These are phyloP conservation scores for Backusella tarrabulga DNA, from an alignment of 192 early-diverging fungal species.

Conservation along the genomic window DNA sequence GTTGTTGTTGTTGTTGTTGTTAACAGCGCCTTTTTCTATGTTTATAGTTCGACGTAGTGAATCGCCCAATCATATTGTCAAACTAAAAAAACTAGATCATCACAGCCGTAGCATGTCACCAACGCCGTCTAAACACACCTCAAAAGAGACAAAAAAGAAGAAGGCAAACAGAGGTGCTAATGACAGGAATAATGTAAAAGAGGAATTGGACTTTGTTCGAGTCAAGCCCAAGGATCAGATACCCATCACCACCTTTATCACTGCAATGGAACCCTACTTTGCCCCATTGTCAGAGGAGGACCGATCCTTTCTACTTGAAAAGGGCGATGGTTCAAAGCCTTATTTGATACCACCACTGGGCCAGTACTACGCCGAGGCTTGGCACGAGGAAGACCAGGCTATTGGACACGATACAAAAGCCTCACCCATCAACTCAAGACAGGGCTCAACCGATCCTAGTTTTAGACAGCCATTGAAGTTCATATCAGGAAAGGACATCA, in stretches of 20 bases:
- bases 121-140: constrained; percentile 10
- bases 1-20: neutral
- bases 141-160: constrained; percentile 3
- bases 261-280: constrained; percentile 84
- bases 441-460: neutral
- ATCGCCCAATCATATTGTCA: constrained; percentile 21
- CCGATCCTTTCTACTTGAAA: constrained; percentile 63
- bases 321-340: constrained; percentile 38
- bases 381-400: constrained; percentile 68
- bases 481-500: constrained; percentile 28
- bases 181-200: constrained; percentile 9
- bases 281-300: constrained; percentile 83
- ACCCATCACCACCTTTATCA: constrained; percentile 81
- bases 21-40: neutral
- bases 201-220: constrained; percentile 30
- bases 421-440: constrained; percentile 10
- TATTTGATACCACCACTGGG: constrained; percentile 84
- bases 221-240: constrained; percentile 63
- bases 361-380: constrained; percentile 61
- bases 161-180: constrained; percentile 4
- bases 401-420: constrained; percentile 39
- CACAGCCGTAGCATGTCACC: neutral
- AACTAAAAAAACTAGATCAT: constrained; percentile 22
- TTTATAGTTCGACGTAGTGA: constrained; percentile 15
- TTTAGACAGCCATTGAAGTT: constrained; percentile 12